Conservation (phyloP, 23 red algal genomes). For the Gracilariopsis chorda region DNA sequence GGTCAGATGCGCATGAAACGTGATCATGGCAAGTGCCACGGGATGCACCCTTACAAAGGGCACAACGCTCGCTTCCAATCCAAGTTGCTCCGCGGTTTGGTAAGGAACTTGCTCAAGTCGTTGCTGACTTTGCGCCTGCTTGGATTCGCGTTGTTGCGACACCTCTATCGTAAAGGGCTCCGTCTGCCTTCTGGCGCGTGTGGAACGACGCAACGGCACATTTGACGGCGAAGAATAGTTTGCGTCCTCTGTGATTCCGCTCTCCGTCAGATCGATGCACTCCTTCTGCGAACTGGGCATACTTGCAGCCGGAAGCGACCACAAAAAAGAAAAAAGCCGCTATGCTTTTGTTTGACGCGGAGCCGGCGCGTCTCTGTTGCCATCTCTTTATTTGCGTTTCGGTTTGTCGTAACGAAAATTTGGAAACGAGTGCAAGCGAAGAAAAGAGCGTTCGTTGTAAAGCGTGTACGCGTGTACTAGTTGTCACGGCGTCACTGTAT, state of each 20-base stretch:
- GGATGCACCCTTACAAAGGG: slow-evolving; percentile 62
- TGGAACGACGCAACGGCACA: neutral
- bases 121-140: neutral
- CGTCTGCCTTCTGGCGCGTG: neutral
- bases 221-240: too few species aligned
- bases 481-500: too few species aligned
- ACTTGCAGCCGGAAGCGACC: too few species aligned
- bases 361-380: too few species aligned
- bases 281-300: too few species aligned
- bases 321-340: too few species aligned
- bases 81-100: slow-evolving; percentile 18
- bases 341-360: too few species aligned
- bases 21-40: slow-evolving; percentile 56
- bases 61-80: neutral
- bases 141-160: neutral
- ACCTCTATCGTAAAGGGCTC: slow-evolving; percentile 11
- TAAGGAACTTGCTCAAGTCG: slow-evolving; percentile 35
- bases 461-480: too few species aligned
- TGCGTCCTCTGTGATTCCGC: neutral
- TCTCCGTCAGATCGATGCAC: slow-evolving; percentile 24
- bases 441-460: too few species aligned
- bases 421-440: too few species aligned
- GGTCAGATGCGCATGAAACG: slow-evolving; percentile 78
- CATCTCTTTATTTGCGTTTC: too few species aligned
- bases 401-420: too few species aligned